Conservation (phyloP, 495 filamentous ascomycete genomes). For the Aspergillus carlsbadensis region DNA sequence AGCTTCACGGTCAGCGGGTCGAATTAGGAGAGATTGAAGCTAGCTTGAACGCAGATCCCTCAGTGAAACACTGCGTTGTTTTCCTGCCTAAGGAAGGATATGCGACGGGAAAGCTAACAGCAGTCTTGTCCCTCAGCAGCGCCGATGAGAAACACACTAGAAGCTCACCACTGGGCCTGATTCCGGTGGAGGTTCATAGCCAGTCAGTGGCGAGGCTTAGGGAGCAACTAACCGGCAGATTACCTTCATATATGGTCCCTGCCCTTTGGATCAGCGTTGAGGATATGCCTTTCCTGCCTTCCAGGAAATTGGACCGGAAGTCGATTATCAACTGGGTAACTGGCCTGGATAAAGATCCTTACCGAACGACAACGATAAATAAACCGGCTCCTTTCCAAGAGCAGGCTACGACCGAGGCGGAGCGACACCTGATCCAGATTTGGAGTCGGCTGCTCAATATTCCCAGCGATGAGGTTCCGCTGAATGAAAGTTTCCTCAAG, state of each 20-base stretch:
- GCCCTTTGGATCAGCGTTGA: conserved; percentile 49
- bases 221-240: conserved; percentile 28
- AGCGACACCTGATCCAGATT: not conserved
- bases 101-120: not conserved
- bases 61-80: not conserved
- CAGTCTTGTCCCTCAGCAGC: not conserved
- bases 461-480: conserved; percentile 17
- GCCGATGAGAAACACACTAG: no score
- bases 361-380: not conserved
- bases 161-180: not conserved
- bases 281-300: conserved; percentile 48
- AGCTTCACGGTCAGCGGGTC: not conserved
- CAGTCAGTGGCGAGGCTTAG: not conserved
- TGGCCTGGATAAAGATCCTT: conserved; percentile 26
- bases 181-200: not conserved
- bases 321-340: conserved; percentile 33
- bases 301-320: conserved; percentile 55
- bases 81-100: not conserved
- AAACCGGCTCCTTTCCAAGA: not conserved
- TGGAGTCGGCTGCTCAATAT: conserved; percentile 25
- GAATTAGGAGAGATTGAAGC: conserved; percentile 1
- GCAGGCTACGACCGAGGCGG: not conserved
- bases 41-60: not conserved
- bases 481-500: conserved; percentile 27
- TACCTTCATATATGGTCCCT: conserved; percentile 59